Evolutionary conservation across 176 grass and related monocot species (phyloP).

Genomic region (Avena sativa): DNA sequence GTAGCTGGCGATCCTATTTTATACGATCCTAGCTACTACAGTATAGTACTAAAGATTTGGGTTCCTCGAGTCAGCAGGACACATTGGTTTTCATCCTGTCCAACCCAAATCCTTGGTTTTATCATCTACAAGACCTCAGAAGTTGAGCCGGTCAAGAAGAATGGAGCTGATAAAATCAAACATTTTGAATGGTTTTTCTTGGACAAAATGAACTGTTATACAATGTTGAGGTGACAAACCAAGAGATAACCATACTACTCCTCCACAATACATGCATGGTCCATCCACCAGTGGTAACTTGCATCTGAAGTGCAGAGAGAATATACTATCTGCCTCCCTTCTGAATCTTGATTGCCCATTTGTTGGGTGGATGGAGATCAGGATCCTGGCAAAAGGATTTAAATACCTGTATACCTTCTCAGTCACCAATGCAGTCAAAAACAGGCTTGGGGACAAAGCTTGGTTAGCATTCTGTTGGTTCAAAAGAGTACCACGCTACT

Average conservation of each 20-base stretch:
- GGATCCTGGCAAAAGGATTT: constrained; percentile 37
- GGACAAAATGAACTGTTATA: constrained; percentile 43
- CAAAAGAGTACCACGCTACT: constrained; percentile 46
- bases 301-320: constrained; percentile 32
- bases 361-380: constrained; percentile 48
- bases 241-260: constrained; percentile 25
- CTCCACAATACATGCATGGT: constrained; percentile 41
- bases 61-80: neutral
- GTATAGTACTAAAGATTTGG: neutral
- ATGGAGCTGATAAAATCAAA: constrained; percentile 38
- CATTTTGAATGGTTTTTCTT: constrained; percentile 34
- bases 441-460: constrained; percentile 64
- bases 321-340: constrained; percentile 52
- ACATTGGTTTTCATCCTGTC: constrained; percentile 16
- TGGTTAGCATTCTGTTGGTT: constrained; percentile 63
- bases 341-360: constrained; percentile 48
- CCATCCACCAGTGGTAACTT: constrained; percentile 46
- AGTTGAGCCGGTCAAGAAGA: constrained; percentile 46
- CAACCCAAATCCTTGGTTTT: constrained; percentile 29
- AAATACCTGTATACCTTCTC: constrained; percentile 50
- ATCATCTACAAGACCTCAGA: constrained; percentile 9
- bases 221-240: constrained; percentile 30
- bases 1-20: neutral
- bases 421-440: constrained; percentile 80
- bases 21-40: constrained; percentile 6